Evolutionary conservation across 1,284 basidiomycete genomes (phyloP).

Genomic region (Irpex sp.): DNA sequence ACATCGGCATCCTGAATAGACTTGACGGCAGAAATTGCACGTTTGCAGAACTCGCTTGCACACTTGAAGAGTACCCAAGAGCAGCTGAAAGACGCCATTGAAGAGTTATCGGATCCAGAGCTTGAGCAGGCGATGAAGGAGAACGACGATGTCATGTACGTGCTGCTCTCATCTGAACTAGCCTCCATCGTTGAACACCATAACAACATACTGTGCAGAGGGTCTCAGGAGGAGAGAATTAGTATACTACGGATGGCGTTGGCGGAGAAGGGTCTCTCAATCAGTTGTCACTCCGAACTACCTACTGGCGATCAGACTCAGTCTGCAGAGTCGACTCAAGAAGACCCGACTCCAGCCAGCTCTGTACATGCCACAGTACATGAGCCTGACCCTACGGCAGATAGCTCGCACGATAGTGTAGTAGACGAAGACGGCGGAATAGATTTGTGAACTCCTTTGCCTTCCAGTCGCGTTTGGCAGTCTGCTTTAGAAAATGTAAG

Average conservation of each 20-base stretch:
- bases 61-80: constrained; percentile 64
- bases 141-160: constrained; percentile 53
- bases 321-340: background rate
- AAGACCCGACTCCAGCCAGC: background rate
- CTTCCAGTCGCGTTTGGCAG: background rate
- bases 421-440: constrained; percentile 14
- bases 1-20: background rate
- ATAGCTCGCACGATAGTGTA: background rate
- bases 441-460: constrained; percentile 10
- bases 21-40: constrained; percentile 57
- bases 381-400: background rate
- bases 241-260: constrained; percentile 62
- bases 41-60: constrained; percentile 68
- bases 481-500: no score
- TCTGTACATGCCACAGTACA: background rate
- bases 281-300: constrained; percentile 39
- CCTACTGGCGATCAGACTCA: background rate
- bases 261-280: constrained; percentile 50
- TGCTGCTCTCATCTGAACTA: constrained; percentile 8
- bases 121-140: constrained; percentile 46
- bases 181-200: background rate
- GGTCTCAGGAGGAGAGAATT: constrained; percentile 70
- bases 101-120: constrained; percentile 37
- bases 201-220: constrained; percentile 35
- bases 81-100: constrained; percentile 47